Conservation (phyloP, 306 rosid genomes). For the Comarum palustre region DNA sequence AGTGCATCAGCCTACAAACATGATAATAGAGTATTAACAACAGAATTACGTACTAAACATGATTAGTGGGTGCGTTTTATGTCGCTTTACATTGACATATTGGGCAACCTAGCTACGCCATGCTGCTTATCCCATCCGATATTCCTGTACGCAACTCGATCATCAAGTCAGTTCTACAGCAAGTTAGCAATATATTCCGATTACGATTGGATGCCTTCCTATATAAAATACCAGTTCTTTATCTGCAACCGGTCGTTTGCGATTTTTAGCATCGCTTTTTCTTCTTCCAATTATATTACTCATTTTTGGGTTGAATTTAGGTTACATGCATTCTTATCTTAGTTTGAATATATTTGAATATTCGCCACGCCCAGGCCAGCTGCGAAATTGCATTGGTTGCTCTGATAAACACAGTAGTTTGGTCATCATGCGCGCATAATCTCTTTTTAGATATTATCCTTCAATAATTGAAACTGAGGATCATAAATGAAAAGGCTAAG, state of each 20-base stretch:
- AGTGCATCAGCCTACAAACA: background rate
- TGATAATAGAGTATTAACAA: background rate
- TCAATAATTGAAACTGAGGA: background rate
- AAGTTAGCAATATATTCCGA: background rate
- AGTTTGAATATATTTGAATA: background rate
- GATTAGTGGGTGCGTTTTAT: background rate
- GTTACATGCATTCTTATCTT: background rate
- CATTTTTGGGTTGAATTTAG: background rate
- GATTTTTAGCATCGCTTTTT: background rate
- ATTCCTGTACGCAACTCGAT: too few species aligned
- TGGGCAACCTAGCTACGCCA: background rate
- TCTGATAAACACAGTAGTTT: background rate
- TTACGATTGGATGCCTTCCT: too few species aligned
- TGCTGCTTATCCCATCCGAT: too few species aligned
- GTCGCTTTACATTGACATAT: slow-evolving; percentile 3
- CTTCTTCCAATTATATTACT: background rate
- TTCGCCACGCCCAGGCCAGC: slow-evolving; percentile 5
- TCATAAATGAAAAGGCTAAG: background rate
- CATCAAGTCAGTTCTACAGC: background rate
- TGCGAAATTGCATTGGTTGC: background rate
- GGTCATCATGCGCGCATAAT: background rate
- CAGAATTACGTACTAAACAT: background rate
- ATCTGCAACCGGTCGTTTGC: too few species aligned
- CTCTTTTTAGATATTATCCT: background rate
- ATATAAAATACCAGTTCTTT: too few species aligned